A percentile compares a stretch with the other conserved stretches of the same genome.
phyloP scores from a whole-genome alignment of 176 grass and related monocot genomes.

The Bromus sterilis region DNA sequence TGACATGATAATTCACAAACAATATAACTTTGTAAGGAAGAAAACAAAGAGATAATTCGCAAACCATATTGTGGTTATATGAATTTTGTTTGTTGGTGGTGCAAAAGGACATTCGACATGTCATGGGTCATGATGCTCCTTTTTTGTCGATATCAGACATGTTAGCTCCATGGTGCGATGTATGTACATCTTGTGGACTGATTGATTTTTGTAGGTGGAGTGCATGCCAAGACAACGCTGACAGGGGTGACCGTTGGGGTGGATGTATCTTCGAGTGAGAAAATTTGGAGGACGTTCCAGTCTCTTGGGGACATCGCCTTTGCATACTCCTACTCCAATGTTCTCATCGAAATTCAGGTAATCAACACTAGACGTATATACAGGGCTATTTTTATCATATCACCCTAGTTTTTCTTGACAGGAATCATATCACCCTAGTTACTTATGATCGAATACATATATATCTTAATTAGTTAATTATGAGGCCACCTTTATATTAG shows the following conservation, averaged over 20 bases:
- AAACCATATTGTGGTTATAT: neutral
- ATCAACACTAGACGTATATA: neutral
- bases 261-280: slow-evolving; percentile 59
- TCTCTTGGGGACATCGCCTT: slow-evolving; percentile 90
- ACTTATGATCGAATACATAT: neutral
- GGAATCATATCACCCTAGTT: neutral
- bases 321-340: slow-evolving; percentile 95
- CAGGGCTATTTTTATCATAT: neutral
- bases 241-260: slow-evolving; percentile 79
- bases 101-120: slow-evolving; percentile 14
- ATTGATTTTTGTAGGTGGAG: slow-evolving; percentile 41
- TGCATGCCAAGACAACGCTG: slow-evolving; percentile 46
- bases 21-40: neutral
- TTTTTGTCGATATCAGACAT: slow-evolving; percentile 10
- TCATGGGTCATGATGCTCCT: neutral
- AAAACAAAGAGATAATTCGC: slow-evolving; percentile 7
- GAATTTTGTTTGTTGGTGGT: neutral
- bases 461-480: too few relatives aligned
- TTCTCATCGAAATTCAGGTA: slow-evolving; percentile 97
- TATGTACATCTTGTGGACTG: neutral
- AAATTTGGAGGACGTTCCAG: slow-evolving; percentile 93
- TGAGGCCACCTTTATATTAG: too few relatives aligned
- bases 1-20: neutral
- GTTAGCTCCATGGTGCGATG: slow-evolving; percentile 2
- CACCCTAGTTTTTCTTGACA: too few relatives aligned